A percentile compares a stretch with the other conserved stretches of the same genome.
Conservation (phyloP, 2,329 filamentous ascomycete genomes). For the Fusarium sp. region DNA sequence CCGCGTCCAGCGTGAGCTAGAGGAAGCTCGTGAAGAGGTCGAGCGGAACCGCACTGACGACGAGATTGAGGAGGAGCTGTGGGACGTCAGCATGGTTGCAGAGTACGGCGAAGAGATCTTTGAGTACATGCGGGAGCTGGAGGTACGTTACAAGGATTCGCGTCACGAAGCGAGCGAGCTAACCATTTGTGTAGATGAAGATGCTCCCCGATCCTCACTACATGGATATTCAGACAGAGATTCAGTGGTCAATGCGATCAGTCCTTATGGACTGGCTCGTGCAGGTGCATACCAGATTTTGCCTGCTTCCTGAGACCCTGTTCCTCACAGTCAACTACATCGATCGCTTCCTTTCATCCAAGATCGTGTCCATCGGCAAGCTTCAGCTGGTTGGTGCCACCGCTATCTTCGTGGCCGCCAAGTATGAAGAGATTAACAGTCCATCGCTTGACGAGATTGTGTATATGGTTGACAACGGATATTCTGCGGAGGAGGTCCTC, state of each 20-base stretch:
- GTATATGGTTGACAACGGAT: constrained; percentile 96
- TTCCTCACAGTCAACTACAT: constrained; percentile 97
- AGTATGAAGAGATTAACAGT: constrained; percentile 99
- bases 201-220: constrained; percentile 91
- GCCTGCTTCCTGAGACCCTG: constrained; percentile 88
- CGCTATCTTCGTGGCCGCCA: constrained; percentile 92
- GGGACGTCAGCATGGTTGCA: constrained; percentile 97
- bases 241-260: constrained; percentile 98
- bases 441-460: constrained; percentile 94
- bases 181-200: constrained; percentile 61
- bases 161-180: constrained; percentile 31
- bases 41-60: constrained; percentile 72
- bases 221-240: constrained; percentile 97
- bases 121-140: constrained; percentile 84
- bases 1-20: constrained; percentile 75
- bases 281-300: constrained; percentile 92
- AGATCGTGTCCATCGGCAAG: constrained; percentile 93
- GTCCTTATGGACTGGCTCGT: constrained; percentile 98
- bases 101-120: constrained; percentile 98
- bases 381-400: constrained; percentile 96
- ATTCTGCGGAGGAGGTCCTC: constrained; percentile 87
- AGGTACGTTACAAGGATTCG: constrained; percentile 64
- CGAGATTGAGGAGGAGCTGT: constrained; percentile 85
- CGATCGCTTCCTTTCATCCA: constrained; percentile 92
- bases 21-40: constrained; percentile 69